Percentiles rank a stretch among this genome's conserved stretches.
phyloP scores from a whole-genome alignment of 352 stramenopile species.

The Hyaloperonospora arabidopsidis region DNA sequence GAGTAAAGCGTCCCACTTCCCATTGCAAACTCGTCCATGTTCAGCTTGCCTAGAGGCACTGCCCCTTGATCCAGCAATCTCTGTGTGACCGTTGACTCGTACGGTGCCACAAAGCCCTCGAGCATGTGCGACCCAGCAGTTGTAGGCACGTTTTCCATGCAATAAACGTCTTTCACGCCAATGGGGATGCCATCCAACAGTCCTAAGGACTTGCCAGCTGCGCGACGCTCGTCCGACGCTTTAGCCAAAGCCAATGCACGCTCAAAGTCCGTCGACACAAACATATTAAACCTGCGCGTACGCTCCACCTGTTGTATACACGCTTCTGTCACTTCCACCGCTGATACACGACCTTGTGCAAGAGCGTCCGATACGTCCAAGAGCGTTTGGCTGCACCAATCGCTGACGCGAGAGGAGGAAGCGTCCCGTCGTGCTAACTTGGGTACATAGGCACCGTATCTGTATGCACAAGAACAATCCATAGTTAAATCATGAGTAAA shows the following conservation, averaged over 20 bases:
- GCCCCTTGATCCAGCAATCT: constrained; percentile 86
- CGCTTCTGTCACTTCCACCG: constrained; percentile 51
- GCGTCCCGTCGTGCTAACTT: constrained; percentile 1
- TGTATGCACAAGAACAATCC: neutral
- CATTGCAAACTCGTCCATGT: constrained; percentile 99
- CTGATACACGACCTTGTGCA: constrained; percentile 35
- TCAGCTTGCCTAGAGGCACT: constrained; percentile 93
- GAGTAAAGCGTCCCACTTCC: constrained; percentile 91
- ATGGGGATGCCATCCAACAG: constrained; percentile 92
- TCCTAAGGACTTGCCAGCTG: constrained; percentile 31
- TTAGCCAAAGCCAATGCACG: constrained; percentile 56
- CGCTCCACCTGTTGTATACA: constrained; percentile 73
- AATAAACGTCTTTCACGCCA: constrained; percentile 95
- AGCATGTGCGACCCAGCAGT: constrained; percentile 88
- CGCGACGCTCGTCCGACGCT: constrained; percentile 72
- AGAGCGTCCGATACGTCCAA: constrained; percentile 47
- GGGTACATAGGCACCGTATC: constrained; percentile 3
- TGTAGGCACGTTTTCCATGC: constrained; percentile 80
- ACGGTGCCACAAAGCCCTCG: constrained; percentile 83
- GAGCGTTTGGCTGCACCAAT: constrained; percentile 60
- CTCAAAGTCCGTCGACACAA: constrained; percentile 66
- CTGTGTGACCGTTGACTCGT: constrained; percentile 80
- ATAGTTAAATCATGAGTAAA: no score
- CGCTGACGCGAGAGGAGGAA: constrained; percentile 26
- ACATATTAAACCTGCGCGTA: constrained; percentile 72